A percentile compares a stretch with the other conserved stretches of the same genome.
phyloP scores from a whole-genome alignment of 2,329 filamentous ascomycete species.

The Knufia fluminis region DNA sequence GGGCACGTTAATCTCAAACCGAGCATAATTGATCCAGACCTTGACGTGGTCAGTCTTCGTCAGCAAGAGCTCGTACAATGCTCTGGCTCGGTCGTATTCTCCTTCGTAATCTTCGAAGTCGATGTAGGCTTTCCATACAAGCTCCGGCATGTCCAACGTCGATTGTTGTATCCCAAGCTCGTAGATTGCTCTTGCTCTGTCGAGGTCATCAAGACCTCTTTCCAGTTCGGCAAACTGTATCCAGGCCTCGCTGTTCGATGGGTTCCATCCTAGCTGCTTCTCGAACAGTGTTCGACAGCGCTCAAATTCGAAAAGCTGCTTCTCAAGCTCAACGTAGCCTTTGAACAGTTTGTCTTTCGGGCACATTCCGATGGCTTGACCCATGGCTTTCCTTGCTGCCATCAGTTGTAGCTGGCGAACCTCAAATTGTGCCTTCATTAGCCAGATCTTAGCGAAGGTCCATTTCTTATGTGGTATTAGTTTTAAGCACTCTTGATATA shows the following conservation, averaged over 20 bases:
- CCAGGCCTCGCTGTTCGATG: slow-evolving; percentile 86
- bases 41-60: slow-evolving; percentile 97
- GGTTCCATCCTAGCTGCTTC: slow-evolving; percentile 88
- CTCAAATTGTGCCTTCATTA: slow-evolving; percentile 88
- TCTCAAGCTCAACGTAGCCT: slow-evolving; percentile 85
- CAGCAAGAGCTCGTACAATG: slow-evolving; percentile 80
- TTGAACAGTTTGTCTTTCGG: slow-evolving; percentile 94
- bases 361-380: slow-evolving; percentile 83
- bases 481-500: slow-evolving; percentile 80
- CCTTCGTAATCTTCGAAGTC: slow-evolving; percentile 96
- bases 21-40: slow-evolving; percentile 98
- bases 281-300: slow-evolving; percentile 85
- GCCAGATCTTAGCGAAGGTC: slow-evolving; percentile 94
- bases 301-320: slow-evolving; percentile 87
- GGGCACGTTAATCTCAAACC: slow-evolving; percentile 92
- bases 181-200: slow-evolving; percentile 81
- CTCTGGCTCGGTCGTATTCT: slow-evolving; percentile 74
- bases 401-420: slow-evolving; percentile 75
- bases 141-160: slow-evolving; percentile 88
- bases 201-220: slow-evolving; percentile 78
- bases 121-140: slow-evolving; percentile 96
- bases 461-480: slow-evolving; percentile 93
- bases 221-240: slow-evolving; percentile 94
- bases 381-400: slow-evolving; percentile 76
- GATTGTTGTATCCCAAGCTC: slow-evolving; percentile 79